phyloP scores from a whole-genome alignment of 331 rosid genomes.

The Pyracantha coccinea region DNA sequence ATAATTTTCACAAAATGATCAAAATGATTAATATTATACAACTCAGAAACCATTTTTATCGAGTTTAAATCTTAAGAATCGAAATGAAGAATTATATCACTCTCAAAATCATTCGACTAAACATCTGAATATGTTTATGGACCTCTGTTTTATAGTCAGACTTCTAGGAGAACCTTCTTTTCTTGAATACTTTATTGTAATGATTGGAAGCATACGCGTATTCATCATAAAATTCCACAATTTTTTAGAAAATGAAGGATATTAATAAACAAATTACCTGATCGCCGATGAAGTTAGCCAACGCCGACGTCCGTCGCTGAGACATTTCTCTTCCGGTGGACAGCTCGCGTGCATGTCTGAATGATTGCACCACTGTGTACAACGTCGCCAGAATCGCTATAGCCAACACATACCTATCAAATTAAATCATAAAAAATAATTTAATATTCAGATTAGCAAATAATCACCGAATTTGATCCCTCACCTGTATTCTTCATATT shows the following conservation, averaged over 20 bases:
- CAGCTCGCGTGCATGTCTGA: constrained; percentile 39
- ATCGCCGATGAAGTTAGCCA: constrained; percentile 62
- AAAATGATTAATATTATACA: too few relatives aligned
- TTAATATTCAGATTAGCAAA: too few relatives aligned
- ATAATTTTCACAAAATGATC: too few relatives aligned
- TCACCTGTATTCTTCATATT: constrained; percentile 64
- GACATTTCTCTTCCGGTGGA: constrained; percentile 25
- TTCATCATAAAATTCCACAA: too few relatives aligned
- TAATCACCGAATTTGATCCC: neutral
- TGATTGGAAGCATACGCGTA: neutral
- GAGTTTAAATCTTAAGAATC: too few relatives aligned
- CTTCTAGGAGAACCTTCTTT: neutral
- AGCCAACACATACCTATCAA: constrained; percentile 49
- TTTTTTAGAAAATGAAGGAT: too few relatives aligned
- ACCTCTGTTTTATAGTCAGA: too few relatives aligned
- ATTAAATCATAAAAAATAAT: neutral
- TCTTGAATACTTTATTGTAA: neutral
- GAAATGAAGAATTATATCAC: too few relatives aligned
- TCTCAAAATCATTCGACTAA: too few relatives aligned
- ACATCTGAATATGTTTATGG: too few relatives aligned
- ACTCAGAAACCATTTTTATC: too few relatives aligned
- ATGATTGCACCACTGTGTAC: constrained; percentile 41
- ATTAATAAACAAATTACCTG: constrained; percentile 36
- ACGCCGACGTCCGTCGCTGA: constrained; percentile 20
- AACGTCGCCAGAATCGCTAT: constrained; percentile 42